Evolutionary conservation across 2,329 filamentous ascomycete genomes (phyloP).

Genomic region (Cladosporium sphaerospermum): DNA sequence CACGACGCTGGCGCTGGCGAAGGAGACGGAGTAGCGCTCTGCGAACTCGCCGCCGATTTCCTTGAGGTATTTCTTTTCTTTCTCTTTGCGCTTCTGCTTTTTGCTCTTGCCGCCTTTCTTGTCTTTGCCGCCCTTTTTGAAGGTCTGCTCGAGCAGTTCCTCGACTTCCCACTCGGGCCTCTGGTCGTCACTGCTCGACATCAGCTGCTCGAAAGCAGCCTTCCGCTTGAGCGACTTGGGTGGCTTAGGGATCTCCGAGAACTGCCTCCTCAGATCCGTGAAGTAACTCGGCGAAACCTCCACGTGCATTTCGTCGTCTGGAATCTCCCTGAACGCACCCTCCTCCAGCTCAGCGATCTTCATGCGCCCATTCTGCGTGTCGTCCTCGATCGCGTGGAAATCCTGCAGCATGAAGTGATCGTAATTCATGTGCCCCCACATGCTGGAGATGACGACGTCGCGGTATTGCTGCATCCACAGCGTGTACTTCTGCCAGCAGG

Average conservation of each 20-base stretch:
- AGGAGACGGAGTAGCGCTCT: constrained; percentile 75
- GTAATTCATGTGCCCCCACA: constrained; percentile 97
- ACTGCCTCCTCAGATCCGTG: constrained; percentile 66
- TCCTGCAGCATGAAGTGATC: constrained; percentile 96
- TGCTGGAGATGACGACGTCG: constrained; percentile 71
- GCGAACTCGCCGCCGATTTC: constrained; percentile 74
- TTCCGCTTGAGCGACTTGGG: constrained; percentile 19
- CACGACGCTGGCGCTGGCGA: constrained; percentile 81
- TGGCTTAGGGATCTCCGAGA: constrained; percentile 65
- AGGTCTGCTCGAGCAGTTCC: constrained; percentile 19
- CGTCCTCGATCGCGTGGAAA: constrained; percentile 65
- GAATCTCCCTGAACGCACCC: constrained; percentile 12
- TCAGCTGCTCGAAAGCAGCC: not conserved
- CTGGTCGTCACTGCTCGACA: constrained; percentile 6
- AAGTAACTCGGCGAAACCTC: constrained; percentile 74
- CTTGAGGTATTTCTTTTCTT: constrained; percentile 49
- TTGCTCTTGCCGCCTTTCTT: constrained; percentile 31
- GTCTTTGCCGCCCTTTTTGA: constrained; percentile 20
- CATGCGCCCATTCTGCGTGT: constrained; percentile 40
- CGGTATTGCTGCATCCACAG: constrained; percentile 86
- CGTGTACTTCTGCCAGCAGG: constrained; percentile 96
- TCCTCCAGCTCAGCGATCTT: constrained; percentile 7
- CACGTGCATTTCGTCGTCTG: constrained; percentile 49
- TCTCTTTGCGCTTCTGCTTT: constrained; percentile 49
- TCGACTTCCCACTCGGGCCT: constrained; percentile 9